Percentiles rank a stretch among this genome's conserved stretches.
These are phyloP conservation scores for Thyridium curvatum DNA, from an alignment of 2,329 filamentous ascomycete genomes.

Conservation along the genomic window DNA sequence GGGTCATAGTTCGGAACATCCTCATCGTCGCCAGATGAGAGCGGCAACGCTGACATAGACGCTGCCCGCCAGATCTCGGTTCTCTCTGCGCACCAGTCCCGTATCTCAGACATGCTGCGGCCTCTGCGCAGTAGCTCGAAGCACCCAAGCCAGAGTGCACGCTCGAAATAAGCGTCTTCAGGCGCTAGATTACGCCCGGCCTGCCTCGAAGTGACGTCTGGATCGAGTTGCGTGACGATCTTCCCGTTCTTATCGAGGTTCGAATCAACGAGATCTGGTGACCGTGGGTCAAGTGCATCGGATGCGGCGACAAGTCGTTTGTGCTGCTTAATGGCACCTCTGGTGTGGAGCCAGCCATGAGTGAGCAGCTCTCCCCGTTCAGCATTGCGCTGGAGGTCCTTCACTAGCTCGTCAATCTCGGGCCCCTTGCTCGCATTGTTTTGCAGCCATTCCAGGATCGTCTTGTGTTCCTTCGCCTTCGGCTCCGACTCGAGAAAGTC, in stretches of 20 bases:
- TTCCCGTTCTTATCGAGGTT: constrained; percentile 54
- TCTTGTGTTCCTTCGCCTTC: constrained; percentile 68
- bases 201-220: constrained; percentile 81
- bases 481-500: constrained; percentile 70
- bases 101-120: constrained; percentile 65
- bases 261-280: constrained; percentile 47
- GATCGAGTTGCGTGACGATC: constrained; percentile 83
- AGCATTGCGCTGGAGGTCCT: constrained; percentile 68
- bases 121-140: constrained; percentile 89
- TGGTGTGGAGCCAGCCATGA: constrained; percentile 88
- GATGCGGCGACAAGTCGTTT: constrained; percentile 71
- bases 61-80: constrained; percentile 87
- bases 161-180: constrained; percentile 83
- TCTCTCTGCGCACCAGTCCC: constrained; percentile 78
- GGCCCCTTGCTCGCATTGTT: constrained; percentile 64
- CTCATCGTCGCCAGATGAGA: constrained; percentile 42
- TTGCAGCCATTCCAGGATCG: constrained; percentile 83
- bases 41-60: constrained; percentile 68
- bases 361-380: constrained; percentile 77
- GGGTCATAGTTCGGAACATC: constrained; percentile 32
- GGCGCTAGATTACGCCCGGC: constrained; percentile 62
- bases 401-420: constrained; percentile 69
- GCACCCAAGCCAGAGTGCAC: constrained; percentile 86
- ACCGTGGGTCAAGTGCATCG: constrained; percentile 57
- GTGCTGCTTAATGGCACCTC: constrained; percentile 80